Percentiles rank a stretch among this genome's conserved stretches.
phyloP scores from a whole-genome alignment of 2,329 filamentous ascomycete species.

The Aspergillus cejpii region DNA sequence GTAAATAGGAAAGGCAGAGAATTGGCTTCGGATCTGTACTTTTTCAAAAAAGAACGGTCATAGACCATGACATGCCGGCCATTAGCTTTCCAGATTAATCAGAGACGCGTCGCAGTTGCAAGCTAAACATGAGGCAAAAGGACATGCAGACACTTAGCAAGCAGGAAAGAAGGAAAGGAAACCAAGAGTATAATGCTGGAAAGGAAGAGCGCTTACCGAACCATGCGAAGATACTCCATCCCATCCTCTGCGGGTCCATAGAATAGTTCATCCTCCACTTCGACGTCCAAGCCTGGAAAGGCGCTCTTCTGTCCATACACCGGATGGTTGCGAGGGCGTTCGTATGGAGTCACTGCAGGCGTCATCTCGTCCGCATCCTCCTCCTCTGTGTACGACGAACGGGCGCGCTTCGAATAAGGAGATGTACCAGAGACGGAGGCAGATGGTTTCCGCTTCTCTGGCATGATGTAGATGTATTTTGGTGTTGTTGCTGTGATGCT shows the following conservation, averaged over 20 bases:
- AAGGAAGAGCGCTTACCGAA: constrained; percentile 52
- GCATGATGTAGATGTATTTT: constrained; percentile 20
- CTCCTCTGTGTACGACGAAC: constrained; percentile 26
- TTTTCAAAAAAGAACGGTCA: constrained; percentile 10
- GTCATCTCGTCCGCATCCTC: constrained; percentile 22
- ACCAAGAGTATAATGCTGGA: constrained; percentile 25
- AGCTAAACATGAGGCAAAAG: constrained; percentile 9
- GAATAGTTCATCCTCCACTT: constrained; percentile 51
- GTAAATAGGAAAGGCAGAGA: constrained; percentile 65
- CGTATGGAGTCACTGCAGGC: constrained; percentile 17
- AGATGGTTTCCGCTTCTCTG: constrained; percentile 30
- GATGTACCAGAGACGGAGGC: constrained; percentile 10
- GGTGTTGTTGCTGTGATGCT: constrained; percentile 4
- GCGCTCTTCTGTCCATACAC: constrained; percentile 66
- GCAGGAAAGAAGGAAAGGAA: constrained; percentile 6
- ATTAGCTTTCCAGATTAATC: constrained; percentile 14
- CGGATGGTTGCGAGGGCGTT: constrained; percentile 50
- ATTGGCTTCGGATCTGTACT: constrained; percentile 63
- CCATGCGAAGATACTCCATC: constrained; percentile 62
- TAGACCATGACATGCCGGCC: neutral
- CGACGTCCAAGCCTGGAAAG: constrained; percentile 55
- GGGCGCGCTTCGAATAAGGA: constrained; percentile 27
- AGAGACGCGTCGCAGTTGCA: constrained; percentile 5
- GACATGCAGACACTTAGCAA: constrained; percentile 19
- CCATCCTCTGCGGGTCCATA: constrained; percentile 64